Base-by-base conservation (phyloP, 2,329 filamentous ascomycete genomes). In the Xylaria sp. region DNA sequence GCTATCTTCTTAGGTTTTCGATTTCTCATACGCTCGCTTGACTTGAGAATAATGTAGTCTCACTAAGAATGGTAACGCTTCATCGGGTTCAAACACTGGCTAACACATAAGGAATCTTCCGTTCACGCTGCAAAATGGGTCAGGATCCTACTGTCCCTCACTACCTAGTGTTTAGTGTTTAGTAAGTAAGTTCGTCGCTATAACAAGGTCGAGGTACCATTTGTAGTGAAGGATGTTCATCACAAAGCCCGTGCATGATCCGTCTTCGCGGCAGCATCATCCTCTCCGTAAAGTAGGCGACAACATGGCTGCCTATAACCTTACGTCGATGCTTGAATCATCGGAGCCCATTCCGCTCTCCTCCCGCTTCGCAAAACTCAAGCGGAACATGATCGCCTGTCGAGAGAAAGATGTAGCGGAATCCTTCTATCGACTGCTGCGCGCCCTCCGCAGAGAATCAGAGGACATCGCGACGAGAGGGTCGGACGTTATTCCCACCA, bases 341-440 rank as follows among this genome's bases (percentile, higher is more conserved):
- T 63, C 74, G 11, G 76, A 77, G 17, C 77, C 80, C 25, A 77
- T 80, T n/a, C 77, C 79, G 9, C 77, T 85, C 0, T 78, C 81
- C 17, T 72, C 73, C 27, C 79, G 82, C 4, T 84, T 83, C 63
- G 77, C 80, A 20, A 75, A 79, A 20, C 74, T 84, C 42, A 85
- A 85, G 66, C 75, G 75, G 29, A 74, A 76, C 33, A 73, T 84
- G 55, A 77, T 81, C 17, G 76, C 74, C 25, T 77, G 79, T 11
- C 77, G 80, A 45, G 80, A 82, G 68, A 71, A 74, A 11, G 75
- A 74, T 39, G 71, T 85, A 10, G 73, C 73, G 6, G 74, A 77
- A 29, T 81, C 80, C n/a, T 84, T 81, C 79, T 74, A 79, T 45
- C 74, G 80, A 25, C 73, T 85, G 2, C 71, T 84, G 6, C 68